Evolutionary conservation across 2,329 filamentous ascomycete species (phyloP).

Genomic region (Aspergillus spinulosporus): DNA sequence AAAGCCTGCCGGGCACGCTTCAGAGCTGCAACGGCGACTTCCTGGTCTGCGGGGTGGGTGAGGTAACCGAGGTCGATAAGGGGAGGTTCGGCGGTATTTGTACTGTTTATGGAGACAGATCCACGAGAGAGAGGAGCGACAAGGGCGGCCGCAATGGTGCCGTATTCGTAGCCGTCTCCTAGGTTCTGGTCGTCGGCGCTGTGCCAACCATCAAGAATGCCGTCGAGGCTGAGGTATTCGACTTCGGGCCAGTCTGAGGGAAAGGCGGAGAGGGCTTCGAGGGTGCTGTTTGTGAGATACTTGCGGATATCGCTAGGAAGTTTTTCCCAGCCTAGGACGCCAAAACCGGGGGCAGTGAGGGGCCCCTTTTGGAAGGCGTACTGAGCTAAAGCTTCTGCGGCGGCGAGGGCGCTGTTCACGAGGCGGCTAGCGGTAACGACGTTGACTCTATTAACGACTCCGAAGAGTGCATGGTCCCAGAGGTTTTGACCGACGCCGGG

Average conservation of each 20-base stretch:
- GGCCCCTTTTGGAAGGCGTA: constrained; percentile 7
- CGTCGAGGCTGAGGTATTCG: constrained; percentile 35
- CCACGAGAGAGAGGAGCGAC: constrained; percentile 47
- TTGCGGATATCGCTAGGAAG: constrained; percentile 21
- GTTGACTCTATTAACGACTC: constrained; percentile 10
- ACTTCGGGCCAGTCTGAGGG: constrained; percentile 39
- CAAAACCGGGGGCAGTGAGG: constrained; percentile 14
- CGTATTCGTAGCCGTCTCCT: constrained; percentile 31
- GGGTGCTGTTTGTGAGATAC: constrained; percentile 16
- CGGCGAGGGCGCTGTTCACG: neutral
- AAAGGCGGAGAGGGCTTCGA: constrained; percentile 24
- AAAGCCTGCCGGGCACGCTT: constrained; percentile 44
- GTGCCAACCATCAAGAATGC: constrained; percentile 11
- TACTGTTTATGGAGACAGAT: constrained; percentile 41
- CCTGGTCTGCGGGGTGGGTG: constrained; percentile 41
- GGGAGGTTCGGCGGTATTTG: constrained; percentile 35
- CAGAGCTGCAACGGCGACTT: constrained; percentile 45
- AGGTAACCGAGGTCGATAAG: constrained; percentile 49
- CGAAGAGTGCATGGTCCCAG: constrained; percentile 17
- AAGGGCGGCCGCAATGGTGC: constrained; percentile 32
- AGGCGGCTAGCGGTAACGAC: constrained; percentile 8
- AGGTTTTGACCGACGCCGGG: constrained; percentile 19
- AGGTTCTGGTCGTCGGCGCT: constrained; percentile 8
- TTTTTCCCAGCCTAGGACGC: constrained; percentile 27
- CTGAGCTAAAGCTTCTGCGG: constrained; percentile 1